phyloP scores from a whole-genome alignment of 2,329 filamentous ascomycete genomes.

The Monosporascus sp. region DNA sequence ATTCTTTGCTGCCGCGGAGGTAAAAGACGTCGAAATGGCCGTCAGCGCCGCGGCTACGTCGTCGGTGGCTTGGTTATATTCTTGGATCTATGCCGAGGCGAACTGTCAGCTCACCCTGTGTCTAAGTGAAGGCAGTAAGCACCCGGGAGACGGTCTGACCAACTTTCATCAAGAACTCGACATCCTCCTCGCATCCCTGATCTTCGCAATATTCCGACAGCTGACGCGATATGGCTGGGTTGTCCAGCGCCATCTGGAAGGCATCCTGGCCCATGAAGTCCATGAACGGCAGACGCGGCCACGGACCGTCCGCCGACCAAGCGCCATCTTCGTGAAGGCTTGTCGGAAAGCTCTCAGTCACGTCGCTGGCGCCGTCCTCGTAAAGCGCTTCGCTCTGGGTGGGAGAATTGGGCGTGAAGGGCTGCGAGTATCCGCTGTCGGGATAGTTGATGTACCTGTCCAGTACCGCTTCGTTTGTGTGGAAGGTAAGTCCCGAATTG shows the following conservation, averaged over 20 bases:
- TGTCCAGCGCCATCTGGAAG: constrained; percentile 44
- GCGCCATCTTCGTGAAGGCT: constrained; percentile 3
- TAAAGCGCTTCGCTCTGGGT: neutral
- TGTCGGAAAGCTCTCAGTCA: neutral
- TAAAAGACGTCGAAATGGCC: constrained; percentile 38
- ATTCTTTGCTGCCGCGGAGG: constrained; percentile 26
- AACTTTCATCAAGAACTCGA: constrained; percentile 47
- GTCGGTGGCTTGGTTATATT: constrained; percentile 38
- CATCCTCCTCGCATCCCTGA: constrained; percentile 40
- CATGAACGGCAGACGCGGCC: constrained; percentile 25
- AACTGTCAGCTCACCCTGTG: neutral
- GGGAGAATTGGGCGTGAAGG: constrained; percentile 7
- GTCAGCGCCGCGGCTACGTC: constrained; percentile 40
- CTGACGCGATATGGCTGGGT: constrained; percentile 39
- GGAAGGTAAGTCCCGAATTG: constrained; percentile 40
- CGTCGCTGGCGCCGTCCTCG: constrained; percentile 4
- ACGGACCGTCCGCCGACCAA: constrained; percentile 3
- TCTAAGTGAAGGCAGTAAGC: neutral
- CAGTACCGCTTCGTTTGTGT: constrained; percentile 37
- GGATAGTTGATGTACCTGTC: constrained; percentile 43
- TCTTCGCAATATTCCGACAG: constrained; percentile 45
- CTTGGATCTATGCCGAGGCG: constrained; percentile 28
- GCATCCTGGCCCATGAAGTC: constrained; percentile 46
- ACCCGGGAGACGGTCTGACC: constrained; percentile 8
- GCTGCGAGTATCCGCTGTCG: constrained; percentile 30